These are phyloP conservation scores for Ambrosia trifida DNA, from an alignment of 129 eudicot genomes.

Conservation along the genomic window DNA sequence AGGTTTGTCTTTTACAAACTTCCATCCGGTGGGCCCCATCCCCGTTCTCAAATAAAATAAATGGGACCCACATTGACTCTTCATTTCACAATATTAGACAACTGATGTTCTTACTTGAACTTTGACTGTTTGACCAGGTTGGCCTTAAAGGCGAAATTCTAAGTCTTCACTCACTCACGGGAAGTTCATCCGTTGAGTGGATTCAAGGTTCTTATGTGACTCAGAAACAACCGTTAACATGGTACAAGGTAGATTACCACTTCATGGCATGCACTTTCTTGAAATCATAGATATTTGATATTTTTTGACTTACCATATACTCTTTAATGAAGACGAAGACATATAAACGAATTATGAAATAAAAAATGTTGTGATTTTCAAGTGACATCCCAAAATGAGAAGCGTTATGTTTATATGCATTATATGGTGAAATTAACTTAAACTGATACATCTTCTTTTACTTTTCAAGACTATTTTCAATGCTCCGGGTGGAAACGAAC, in stretches of 20 bases:
- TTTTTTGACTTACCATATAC: too few relatives aligned
- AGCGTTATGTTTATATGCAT: not conserved
- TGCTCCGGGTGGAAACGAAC: slow-evolving; percentile 81
- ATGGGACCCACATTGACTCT: slow-evolving; percentile 4
- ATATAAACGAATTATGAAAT: not conserved
- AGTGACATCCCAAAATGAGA: not conserved
- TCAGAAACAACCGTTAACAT: slow-evolving; percentile 76
- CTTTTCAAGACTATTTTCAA: slow-evolving; percentile 69
- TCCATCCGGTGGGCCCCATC: not conserved
- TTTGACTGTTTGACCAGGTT: slow-evolving; percentile 49
- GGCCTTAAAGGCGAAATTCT: slow-evolving; percentile 87
- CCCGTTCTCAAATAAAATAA: not conserved
- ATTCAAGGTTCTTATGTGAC: slow-evolving; percentile 59
- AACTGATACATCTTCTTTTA: slow-evolving; percentile 5
- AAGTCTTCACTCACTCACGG: slow-evolving; percentile 79
- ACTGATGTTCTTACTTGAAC: slow-evolving; percentile 25
- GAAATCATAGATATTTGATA: too few relatives aligned
- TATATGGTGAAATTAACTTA: slow-evolving; percentile 6
- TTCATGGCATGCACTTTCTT: not conserved
- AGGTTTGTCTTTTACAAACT: slow-evolving; percentile 51
- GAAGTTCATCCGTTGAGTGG: slow-evolving; percentile 93
- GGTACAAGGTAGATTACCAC: slow-evolving; percentile 70
- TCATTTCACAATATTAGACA: not conserved
- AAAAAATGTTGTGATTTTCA: not conserved
- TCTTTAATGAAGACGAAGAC: not conserved